phyloP scores from a whole-genome alignment of 2,329 filamentous ascomycete species.

The Trichoderma simmonsii region DNA sequence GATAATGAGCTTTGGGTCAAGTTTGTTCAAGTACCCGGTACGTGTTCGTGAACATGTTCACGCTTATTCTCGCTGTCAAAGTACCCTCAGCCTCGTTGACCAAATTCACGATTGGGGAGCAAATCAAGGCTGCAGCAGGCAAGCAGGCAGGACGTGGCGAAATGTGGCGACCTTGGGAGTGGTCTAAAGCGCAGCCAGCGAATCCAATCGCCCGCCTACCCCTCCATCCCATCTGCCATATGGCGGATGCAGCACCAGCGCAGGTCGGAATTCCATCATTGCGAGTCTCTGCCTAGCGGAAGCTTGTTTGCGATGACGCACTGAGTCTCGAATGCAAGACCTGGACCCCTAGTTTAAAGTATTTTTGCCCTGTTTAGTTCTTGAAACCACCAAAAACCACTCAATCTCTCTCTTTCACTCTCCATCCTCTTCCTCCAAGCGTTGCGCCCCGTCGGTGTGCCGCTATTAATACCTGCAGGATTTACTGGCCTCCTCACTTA shows the following conservation, averaged over 20 bases:
- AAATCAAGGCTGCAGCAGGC: not conserved
- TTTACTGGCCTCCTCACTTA: not conserved
- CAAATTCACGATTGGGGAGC: not conserved
- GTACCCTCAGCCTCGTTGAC: not conserved
- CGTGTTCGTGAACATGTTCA: not conserved
- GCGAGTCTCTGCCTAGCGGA: slow-evolving; percentile 1
- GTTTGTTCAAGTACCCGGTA: not conserved
- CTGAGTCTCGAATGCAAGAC: not conserved
- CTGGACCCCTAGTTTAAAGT: not conserved
- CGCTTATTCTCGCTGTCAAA: not conserved
- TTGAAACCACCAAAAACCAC: not conserved
- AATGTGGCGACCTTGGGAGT: not conserved
- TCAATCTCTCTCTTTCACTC: not conserved
- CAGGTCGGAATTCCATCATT: not conserved
- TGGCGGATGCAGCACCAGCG: not conserved
- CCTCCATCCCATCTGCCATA: not conserved
- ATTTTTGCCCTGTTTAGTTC: not conserved
- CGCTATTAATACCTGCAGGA: not conserved
- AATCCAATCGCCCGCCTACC: not conserved
- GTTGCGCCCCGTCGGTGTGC: not conserved
- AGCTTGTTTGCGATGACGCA: slow-evolving; percentile 19
- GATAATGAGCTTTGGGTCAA: not conserved
- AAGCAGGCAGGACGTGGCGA: not conserved
- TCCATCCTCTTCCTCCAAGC: not conserved
- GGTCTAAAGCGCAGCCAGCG: not conserved